phyloP scores from a whole-genome alignment of 352 stramenopile genomes.

The Peronospora tabacina region DNA sequence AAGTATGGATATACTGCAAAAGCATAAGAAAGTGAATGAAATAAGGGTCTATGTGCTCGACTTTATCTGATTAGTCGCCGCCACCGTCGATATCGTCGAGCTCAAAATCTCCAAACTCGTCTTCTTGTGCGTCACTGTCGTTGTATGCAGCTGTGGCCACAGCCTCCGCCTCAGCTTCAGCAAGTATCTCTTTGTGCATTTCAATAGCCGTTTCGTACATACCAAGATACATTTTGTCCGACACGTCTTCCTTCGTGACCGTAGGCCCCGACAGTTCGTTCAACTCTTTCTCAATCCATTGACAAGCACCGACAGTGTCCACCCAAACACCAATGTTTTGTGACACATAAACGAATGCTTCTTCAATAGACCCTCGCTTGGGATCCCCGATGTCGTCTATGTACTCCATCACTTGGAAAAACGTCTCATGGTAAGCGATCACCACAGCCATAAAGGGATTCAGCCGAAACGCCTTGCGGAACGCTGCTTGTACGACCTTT shows the following conservation, averaged over 20 bases:
- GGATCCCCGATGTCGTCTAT: slow-evolving; percentile 74
- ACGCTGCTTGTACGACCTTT: slow-evolving; percentile 62
- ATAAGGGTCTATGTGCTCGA: slow-evolving; percentile 21
- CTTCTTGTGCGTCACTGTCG: slow-evolving; percentile 28
- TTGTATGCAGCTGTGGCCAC: slow-evolving; percentile 18
- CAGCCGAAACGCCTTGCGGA: slow-evolving; percentile 56
- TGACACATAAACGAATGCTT: slow-evolving; percentile 72
- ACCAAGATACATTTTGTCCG: slow-evolving; percentile 77
- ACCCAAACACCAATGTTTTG: slow-evolving; percentile 82
- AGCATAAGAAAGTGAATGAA: slow-evolving; percentile 12
- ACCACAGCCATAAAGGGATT: slow-evolving; percentile 84
- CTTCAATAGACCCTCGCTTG: slow-evolving; percentile 66
- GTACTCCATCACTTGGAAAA: slow-evolving; percentile 76
- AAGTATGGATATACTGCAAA: background rate
- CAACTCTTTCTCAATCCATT: slow-evolving; percentile 83
- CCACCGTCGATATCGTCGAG: slow-evolving; percentile 49
- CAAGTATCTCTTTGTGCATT: slow-evolving; percentile 73
- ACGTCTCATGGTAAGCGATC: slow-evolving; percentile 69
- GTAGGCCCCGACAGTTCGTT: slow-evolving; percentile 36
- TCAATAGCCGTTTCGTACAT: slow-evolving; percentile 84
- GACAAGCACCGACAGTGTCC: slow-evolving; percentile 68
- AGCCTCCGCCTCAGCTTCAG: slow-evolving; percentile 32
- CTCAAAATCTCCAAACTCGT: slow-evolving; percentile 44
- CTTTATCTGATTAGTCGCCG: slow-evolving; percentile 28
- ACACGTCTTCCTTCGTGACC: slow-evolving; percentile 46